A percentile compares a stretch with the other conserved stretches of the same genome.
These are phyloP conservation scores for Tricharina praecox DNA, from an alignment of 495 filamentous ascomycete species.

Conservation along the genomic window DNA sequence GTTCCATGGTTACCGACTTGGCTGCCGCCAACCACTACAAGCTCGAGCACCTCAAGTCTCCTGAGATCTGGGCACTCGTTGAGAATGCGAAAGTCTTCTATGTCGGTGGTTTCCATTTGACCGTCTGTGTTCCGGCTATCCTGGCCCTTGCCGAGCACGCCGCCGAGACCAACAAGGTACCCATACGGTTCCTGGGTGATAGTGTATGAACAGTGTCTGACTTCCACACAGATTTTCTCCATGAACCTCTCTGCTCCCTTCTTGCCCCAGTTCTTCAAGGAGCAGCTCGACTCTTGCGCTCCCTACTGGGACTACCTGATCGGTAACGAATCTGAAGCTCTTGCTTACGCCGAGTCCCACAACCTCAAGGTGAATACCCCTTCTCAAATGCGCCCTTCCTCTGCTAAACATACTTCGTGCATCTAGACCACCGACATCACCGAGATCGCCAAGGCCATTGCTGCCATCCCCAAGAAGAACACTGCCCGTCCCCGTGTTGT, in stretches of 20 bases:
- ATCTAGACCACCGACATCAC: slow-evolving; percentile 55
- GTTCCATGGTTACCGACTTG: slow-evolving; percentile 86
- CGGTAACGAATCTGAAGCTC: slow-evolving; percentile 91
- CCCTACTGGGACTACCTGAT: slow-evolving; percentile 93
- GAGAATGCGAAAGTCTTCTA: slow-evolving; percentile 79
- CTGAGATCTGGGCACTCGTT: slow-evolving; percentile 77
- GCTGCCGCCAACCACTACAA: slow-evolving; percentile 95
- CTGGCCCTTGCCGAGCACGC: slow-evolving; percentile 80
- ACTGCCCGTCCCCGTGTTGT: slow-evolving; percentile 57
- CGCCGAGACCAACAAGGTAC: slow-evolving; percentile 64
- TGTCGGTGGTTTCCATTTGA: slow-evolving; percentile 78
- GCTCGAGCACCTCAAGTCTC: slow-evolving; percentile 78
- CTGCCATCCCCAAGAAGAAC: slow-evolving; percentile 82
- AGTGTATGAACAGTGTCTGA: neutral
- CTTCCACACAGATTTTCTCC: slow-evolving; percentile 46
- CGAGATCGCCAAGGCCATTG: slow-evolving; percentile 73
- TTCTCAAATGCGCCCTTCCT: too few species aligned
- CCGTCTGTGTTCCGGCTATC: slow-evolving; percentile 78
- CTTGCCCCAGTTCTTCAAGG: slow-evolving; percentile 95
- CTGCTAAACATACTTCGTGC: too few species aligned
- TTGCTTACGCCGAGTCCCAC: slow-evolving; percentile 67
- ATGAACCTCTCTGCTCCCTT: slow-evolving; percentile 87
- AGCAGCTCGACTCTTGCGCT: slow-evolving; percentile 63
- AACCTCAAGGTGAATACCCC: slow-evolving; percentile 34
- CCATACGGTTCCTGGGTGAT: neutral